Base-by-base conservation (phyloP, 176 grass and related monocot species). In the Elaeis guineensis region DNA sequence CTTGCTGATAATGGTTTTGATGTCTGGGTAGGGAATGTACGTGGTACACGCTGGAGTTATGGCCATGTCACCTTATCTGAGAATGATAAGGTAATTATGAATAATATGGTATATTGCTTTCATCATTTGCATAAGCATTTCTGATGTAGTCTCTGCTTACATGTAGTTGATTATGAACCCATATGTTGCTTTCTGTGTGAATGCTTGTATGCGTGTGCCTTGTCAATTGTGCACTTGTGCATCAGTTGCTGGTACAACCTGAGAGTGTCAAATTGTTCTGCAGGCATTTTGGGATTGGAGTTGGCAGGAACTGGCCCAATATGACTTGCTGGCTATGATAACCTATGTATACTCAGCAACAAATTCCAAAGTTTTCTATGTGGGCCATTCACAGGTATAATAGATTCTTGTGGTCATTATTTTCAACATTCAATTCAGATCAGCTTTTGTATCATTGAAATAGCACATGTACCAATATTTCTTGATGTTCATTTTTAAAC, bases 221-320 rank as follows among this genome's bases (percentile, higher is more conserved):
- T 35, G 8, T 35, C 32, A 35, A 35, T 35, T 35, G 11, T 35
- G 25, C 25, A 26, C 25, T 26, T 26, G 25, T 26, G 11, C 35
- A 44, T 44, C 11, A 44, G 35, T 44, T 44, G 35, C 8, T 44
- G 35, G 55, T 54, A 17, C 28, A 14, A 16, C 17, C 54, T 5
- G 50, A 72, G 25, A 55, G 15, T 22, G 16, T 59, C 51, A 4
- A 49, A 8, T 50, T 61, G 24, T 61, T 71, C 80, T 59, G n/a
- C 67, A 96, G 92, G 68, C 76, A 59, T 96, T 96, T 80, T 96
- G 86, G 92, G 83, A 96, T 70, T 96, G 86, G 92, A 96, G 86
- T 79, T 96, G 92, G 92, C 80, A 90, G 76, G 91, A 96, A 69
- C 78, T 96, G 16, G 86, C 83, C 66, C 77, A 96, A 78, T 85